Conservation (phyloP, 1,139 yeast species). For the Hansenula sp. region DNA sequence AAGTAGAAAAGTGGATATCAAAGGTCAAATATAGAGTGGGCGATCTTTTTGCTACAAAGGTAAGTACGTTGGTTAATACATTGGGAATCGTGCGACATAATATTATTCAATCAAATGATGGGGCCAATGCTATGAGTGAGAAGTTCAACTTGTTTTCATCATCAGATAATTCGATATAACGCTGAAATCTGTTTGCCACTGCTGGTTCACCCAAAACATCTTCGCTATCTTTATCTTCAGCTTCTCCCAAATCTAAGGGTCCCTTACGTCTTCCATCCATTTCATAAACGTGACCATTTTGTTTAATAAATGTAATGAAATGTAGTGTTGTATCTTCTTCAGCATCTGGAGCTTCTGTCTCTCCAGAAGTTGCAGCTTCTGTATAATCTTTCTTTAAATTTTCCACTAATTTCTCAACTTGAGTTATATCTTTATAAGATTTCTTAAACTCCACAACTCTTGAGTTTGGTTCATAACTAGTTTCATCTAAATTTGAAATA, state of each 20-base stretch:
- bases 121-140: slow-evolving; percentile 66
- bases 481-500: slow-evolving; percentile 53
- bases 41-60: too few relatives aligned
- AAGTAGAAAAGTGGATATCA: slow-evolving; percentile 74
- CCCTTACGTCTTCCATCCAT: slow-evolving; percentile 87
- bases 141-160: slow-evolving; percentile 57
- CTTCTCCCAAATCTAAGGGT: slow-evolving; percentile 59
- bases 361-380: slow-evolving; percentile 63
- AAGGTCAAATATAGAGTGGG: slow-evolving; percentile 64
- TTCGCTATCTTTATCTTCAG: slow-evolving; percentile 22
- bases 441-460: slow-evolving; percentile 12
- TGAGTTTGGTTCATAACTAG: slow-evolving; percentile 24
- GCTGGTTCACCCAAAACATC: slow-evolving; percentile 53
- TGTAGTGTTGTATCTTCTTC: slow-evolving; percentile 65
- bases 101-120: slow-evolving; percentile 24
- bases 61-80: too few relatives aligned
- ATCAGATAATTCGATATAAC: slow-evolving; percentile 60
- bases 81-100: neutral
- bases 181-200: slow-evolving; percentile 52
- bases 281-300: slow-evolving; percentile 64
- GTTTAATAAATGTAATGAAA: slow-evolving; percentile 68
- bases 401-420: slow-evolving; percentile 39
- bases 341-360: slow-evolving; percentile 75
- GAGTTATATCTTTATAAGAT: slow-evolving; percentile 17
- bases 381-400: slow-evolving; percentile 54